phyloP scores from a whole-genome alignment of 192 early-diverging fungal genomes.

The Umbelopsis sp. region DNA sequence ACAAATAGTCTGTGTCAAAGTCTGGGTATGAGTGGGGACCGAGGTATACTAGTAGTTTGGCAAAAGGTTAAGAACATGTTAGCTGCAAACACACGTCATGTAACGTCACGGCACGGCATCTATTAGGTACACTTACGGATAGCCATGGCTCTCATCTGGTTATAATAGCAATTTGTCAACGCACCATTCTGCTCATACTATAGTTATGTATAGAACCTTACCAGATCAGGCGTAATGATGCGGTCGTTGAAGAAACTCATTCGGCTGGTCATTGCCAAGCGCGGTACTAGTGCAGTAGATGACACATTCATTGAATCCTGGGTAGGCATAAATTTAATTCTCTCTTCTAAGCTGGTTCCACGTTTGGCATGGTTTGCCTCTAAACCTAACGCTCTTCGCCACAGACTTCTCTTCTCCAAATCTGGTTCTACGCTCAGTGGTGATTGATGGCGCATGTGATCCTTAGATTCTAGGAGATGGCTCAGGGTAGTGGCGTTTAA shows the following conservation, averaged over 20 bases:
- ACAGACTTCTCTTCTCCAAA: conserved; percentile 39
- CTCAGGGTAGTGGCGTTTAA: conserved; percentile 9
- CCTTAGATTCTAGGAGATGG: conserved; percentile 50
- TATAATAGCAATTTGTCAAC: not conserved
- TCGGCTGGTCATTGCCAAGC: conserved; percentile 73
- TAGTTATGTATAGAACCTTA: conserved; percentile 25
- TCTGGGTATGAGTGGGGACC: conserved; percentile 79
- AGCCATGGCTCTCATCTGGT: conserved; percentile 62
- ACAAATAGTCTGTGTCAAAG: conserved; percentile 79
- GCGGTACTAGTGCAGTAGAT: conserved; percentile 24
- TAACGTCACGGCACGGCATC: not conserved
- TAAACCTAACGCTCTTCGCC: conserved; percentile 30
- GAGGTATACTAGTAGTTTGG: conserved; percentile 64
- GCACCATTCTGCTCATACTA: too few species aligned
- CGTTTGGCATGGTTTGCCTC: conserved; percentile 18
- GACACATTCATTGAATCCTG: not conserved
- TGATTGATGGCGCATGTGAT: conserved; percentile 65
- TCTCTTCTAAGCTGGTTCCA: conserved; percentile 7
- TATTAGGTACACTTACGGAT: conserved; percentile 33
- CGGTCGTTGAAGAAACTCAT: conserved; percentile 87
- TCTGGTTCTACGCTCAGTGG: conserved; percentile 64
- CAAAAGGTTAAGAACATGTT: not conserved
- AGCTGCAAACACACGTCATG: not conserved
- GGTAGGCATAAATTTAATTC: not conserved
- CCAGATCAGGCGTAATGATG: conserved; percentile 77